A percentile compares a stretch with the other conserved stretches of the same genome.
Conservation (phyloP, 108 stramenopile species). For the Parmales sp. region DNA sequence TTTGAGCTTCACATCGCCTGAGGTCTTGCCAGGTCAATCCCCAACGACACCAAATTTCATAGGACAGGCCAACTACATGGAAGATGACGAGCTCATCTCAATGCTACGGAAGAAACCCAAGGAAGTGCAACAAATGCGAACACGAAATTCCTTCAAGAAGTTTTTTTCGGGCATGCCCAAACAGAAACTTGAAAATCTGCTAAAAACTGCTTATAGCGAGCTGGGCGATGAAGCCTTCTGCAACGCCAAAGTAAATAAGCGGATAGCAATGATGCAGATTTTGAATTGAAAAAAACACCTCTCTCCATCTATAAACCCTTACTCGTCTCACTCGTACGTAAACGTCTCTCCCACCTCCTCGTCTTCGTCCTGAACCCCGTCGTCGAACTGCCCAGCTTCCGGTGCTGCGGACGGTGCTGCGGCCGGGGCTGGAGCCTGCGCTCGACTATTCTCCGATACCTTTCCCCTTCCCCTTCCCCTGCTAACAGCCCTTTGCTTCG, state of each 20-base stretch:
- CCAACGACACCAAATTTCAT: not conserved
- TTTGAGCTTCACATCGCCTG: too few relatives aligned
- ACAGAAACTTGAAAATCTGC: not conserved
- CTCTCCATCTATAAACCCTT: too few relatives aligned
- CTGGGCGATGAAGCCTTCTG: not conserved
- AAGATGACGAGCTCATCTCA: not conserved
- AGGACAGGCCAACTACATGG: not conserved
- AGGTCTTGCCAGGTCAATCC: too few relatives aligned
- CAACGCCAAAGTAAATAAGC: conserved; percentile 1
- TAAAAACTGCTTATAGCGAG: not conserved
- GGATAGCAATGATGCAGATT: not conserved
- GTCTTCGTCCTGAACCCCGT: not conserved
- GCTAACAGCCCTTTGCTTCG: not conserved
- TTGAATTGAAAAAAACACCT: too few relatives aligned
- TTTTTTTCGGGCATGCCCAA: not conserved
- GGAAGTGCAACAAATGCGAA: not conserved
- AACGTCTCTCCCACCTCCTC: not conserved
- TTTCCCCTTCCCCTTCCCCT: not conserved
- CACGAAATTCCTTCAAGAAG: not conserved
- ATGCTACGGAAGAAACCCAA: conserved; percentile 6
- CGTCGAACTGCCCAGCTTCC: not conserved
- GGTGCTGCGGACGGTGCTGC: not conserved
- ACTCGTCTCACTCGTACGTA: not conserved
- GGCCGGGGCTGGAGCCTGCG: not conserved
- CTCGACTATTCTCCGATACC: not conserved